A percentile compares a stretch with the other conserved stretches of the same genome.
phyloP scores from a whole-genome alignment of 129 eudicot species.

The Oenanthe sinensis region DNA sequence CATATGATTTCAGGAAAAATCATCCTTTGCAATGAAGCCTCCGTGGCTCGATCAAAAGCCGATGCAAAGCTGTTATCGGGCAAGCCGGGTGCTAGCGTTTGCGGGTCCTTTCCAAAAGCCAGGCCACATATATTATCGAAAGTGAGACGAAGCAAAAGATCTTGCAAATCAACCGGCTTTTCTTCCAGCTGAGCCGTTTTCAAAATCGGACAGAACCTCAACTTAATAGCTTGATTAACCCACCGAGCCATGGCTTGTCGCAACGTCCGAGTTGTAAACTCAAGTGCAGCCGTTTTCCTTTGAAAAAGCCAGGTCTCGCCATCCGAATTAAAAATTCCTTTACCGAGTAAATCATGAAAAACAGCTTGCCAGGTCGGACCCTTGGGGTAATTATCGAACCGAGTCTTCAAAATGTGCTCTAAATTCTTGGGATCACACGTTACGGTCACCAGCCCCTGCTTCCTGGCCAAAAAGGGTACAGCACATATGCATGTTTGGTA shows the following conservation, averaged over 20 bases:
- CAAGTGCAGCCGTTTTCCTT: slow-evolving; percentile 34
- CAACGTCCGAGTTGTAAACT: slow-evolving; percentile 31
- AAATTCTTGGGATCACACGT: slow-evolving; percentile 31
- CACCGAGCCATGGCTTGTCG: slow-evolving; percentile 42
- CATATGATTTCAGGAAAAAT: slow-evolving; percentile 22
- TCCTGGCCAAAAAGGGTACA: slow-evolving; percentile 25
- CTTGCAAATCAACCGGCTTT: slow-evolving; percentile 26
- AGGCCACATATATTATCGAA: slow-evolving; percentile 36
- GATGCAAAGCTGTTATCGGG: slow-evolving; percentile 21
- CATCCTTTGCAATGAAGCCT: slow-evolving; percentile 29
- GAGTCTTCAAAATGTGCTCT: slow-evolving; percentile 27
- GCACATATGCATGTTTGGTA: slow-evolving; percentile 29
- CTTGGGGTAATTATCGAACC: slow-evolving; percentile 35
- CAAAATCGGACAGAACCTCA: slow-evolving; percentile 24
- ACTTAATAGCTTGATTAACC: slow-evolving; percentile 30
- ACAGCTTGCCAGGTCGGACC: slow-evolving; percentile 38
- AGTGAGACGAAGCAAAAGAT: slow-evolving; percentile 29
- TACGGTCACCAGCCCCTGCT: slow-evolving; percentile 29
- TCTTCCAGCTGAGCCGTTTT: slow-evolving; percentile 18
- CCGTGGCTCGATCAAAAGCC: slow-evolving; percentile 36
- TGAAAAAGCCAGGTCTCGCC: slow-evolving; percentile 39
- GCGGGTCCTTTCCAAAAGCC: slow-evolving; percentile 30
- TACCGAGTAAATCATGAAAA: slow-evolving; percentile 32
- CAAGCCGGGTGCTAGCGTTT: slow-evolving; percentile 22
- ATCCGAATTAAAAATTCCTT: slow-evolving; percentile 36